Conservation (phyloP, 495 filamentous ascomycete genomes). For the Polyplosphaeria fusca region DNA sequence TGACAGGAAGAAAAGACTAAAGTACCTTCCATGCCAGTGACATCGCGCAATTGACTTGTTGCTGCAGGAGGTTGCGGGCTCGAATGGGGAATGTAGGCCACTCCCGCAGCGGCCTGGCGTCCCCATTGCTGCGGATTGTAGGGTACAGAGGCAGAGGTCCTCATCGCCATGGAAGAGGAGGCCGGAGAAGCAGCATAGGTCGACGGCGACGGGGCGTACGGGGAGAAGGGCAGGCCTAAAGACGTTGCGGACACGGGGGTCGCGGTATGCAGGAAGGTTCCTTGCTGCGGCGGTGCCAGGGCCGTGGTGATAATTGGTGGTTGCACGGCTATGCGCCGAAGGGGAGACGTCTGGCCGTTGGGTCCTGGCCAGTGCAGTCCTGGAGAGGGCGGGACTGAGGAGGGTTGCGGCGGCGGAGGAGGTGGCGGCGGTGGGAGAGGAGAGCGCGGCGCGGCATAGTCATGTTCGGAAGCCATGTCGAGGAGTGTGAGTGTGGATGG, state of each 20-base stretch:
- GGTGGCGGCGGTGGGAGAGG: slow-evolving; percentile 30
- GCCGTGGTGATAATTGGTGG: slow-evolving; percentile 37
- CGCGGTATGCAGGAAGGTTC: slow-evolving; percentile 29
- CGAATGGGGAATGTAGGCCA: slow-evolving; percentile 35
- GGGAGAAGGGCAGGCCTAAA: slow-evolving; percentile 37
- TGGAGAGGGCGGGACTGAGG: slow-evolving; percentile 12
- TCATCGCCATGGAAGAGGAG: slow-evolving; percentile 36
- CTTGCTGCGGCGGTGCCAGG: slow-evolving; percentile 31
- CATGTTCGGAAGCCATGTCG: slow-evolving; percentile 31
- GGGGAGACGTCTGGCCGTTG: slow-evolving; percentile 23
- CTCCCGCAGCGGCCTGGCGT: slow-evolving; percentile 33
- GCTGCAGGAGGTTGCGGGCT: slow-evolving; percentile 4
- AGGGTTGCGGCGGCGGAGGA: slow-evolving; percentile 5
- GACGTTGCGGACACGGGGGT: slow-evolving; percentile 32
- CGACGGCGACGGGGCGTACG: slow-evolving; percentile 30
- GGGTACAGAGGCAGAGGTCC: slow-evolving; percentile 30
- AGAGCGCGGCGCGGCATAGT: slow-evolving; percentile 27
- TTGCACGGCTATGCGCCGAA: slow-evolving; percentile 35
- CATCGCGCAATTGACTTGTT: slow-evolving; percentile 29
- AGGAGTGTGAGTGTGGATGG: neutral
- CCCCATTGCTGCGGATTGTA: slow-evolving; percentile 47
- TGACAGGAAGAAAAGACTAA: slow-evolving; percentile 1
- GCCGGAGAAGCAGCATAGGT: slow-evolving; percentile 27
- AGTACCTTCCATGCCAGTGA: slow-evolving; percentile 44
- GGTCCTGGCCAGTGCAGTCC: slow-evolving; percentile 1